Evolutionary conservation across 2,329 filamentous ascomycete genomes (phyloP).

Genomic region (Ophiostoma ulmi): DNA sequence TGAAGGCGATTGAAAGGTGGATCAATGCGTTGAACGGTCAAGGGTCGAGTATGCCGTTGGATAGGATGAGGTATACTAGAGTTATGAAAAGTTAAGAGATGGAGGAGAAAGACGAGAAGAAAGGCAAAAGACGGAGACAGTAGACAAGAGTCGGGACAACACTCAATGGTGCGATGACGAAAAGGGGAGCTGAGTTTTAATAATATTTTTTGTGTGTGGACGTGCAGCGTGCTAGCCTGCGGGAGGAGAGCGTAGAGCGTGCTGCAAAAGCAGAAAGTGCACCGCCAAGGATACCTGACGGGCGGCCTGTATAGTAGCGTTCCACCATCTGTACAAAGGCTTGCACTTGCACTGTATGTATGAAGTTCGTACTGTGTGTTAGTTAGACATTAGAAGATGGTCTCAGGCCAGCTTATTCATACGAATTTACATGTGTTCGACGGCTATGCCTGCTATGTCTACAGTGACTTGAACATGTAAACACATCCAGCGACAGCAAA

Average conservation of each 20-base stretch:
- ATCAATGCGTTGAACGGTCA: neutral
- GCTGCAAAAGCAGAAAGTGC: neutral
- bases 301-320: conserved; percentile 10
- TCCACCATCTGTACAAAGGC: neutral
- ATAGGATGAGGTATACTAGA: neutral
- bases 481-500: too few relatives aligned
- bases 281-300: conserved; percentile 10
- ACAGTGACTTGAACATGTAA: too few relatives aligned
- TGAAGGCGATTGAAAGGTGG: neutral
- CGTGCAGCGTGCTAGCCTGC: neutral
- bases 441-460: too few relatives aligned
- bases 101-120: neutral
- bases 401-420: too few relatives aligned
- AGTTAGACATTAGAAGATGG: neutral
- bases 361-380: neutral
- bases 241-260: neutral
- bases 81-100: neutral
- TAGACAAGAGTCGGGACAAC: neutral
- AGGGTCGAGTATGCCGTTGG: neutral
- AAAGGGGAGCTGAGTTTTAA: conserved; percentile 19
- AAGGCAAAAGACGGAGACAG: neutral
- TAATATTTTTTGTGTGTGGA: neutral
- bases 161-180: conserved; percentile 5
- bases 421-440: too few relatives aligned
- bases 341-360: neutral